Conservation (phyloP, 2,329 filamentous ascomycete genomes). For the Cladophialophora exuberans region DNA sequence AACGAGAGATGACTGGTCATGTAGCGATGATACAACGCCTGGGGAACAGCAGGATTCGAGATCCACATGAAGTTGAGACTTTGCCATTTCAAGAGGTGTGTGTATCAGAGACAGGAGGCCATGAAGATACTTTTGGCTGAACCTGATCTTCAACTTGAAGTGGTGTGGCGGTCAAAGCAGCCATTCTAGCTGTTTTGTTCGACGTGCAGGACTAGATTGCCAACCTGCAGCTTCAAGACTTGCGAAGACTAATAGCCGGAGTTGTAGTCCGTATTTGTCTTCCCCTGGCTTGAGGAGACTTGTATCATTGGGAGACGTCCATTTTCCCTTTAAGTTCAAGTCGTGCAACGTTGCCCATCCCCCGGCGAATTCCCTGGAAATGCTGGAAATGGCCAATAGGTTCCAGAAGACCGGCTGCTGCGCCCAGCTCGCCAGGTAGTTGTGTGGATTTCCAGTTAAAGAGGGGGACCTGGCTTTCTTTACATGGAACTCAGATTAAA, state of each 20-base stretch:
- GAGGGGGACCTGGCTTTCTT: too few species aligned
- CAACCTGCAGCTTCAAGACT: too few species aligned
- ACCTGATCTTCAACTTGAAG: not conserved
- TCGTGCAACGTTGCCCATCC: slow-evolving; percentile 8
- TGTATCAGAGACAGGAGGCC: not conserved
- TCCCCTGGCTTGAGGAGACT: too few species aligned
- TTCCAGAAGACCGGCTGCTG: slow-evolving; percentile 16
- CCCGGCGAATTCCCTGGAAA: slow-evolving; percentile 4
- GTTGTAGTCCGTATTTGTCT: too few species aligned
- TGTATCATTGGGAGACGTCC: not conserved
- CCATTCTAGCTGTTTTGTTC: not conserved
- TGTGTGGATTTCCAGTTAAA: slow-evolving; percentile 5
- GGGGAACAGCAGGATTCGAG: not conserved
- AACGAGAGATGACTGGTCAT: too few species aligned
- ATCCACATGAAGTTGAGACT: not conserved
- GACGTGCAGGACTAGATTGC: too few species aligned
- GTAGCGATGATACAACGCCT: too few species aligned
- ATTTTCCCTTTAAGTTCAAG: slow-evolving; percentile 5
- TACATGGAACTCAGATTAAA: slow-evolving; percentile 16
- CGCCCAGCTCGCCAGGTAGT: not conserved
- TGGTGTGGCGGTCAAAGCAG: not conserved
- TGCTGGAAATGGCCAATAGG: slow-evolving; percentile 12
- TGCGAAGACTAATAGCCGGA: too few species aligned
- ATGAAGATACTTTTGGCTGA: not conserved
- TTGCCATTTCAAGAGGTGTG: not conserved